Base-by-base conservation (phyloP, 2,329 filamentous ascomycete species). In the Aspergillus spinulosporus region DNA sequence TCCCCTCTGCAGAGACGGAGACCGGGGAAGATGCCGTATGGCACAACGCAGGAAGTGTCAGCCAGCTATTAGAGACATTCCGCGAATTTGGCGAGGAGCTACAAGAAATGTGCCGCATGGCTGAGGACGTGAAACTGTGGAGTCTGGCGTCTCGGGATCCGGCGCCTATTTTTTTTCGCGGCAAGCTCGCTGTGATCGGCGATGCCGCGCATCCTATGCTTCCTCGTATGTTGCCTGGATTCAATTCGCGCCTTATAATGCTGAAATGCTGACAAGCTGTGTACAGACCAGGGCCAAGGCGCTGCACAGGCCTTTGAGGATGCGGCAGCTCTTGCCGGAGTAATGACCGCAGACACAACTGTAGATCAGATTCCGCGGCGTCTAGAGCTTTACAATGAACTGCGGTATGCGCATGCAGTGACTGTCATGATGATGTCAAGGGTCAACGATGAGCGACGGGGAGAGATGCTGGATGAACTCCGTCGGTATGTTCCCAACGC, bases 281-380 rank as follows among this genome's bases (percentile, higher is more conserved):
- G 36, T 39, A 39, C 44, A 73, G 29, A 44, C 52, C 75, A 76
- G 53, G 75, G 70, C 8, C 76, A 76, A 59, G 73, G 70, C 0
- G 74, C 65, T 7, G 69, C 69, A 0, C 73, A 74, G 47, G 68
- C 67, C 0, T 65, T 76, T 34, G 74, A 76, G 59, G 73, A 76
- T 50, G 74, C 64, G 1, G 60, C 68, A 3, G 71, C 68, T 9
- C 60, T 76, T 0, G 72, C 66, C 3, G 64, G 67, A 2, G 57
- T 68, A 0, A 59, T 76, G 6, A 50, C 64, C 2, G 58, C 62
- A n/a, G 63, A 65, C 2, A 57, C 49, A 9, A 49, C 44, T 8
- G 21, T n/a, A 14, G 42, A 54, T 9, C 51, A 62, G 50, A 42
- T 49, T 21, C 59, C 3, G n/a, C 34, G 51, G 8, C 57, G 62